phyloP scores from a whole-genome alignment of 352 stramenopile genomes.

The Aphanomyces astaci region DNA sequence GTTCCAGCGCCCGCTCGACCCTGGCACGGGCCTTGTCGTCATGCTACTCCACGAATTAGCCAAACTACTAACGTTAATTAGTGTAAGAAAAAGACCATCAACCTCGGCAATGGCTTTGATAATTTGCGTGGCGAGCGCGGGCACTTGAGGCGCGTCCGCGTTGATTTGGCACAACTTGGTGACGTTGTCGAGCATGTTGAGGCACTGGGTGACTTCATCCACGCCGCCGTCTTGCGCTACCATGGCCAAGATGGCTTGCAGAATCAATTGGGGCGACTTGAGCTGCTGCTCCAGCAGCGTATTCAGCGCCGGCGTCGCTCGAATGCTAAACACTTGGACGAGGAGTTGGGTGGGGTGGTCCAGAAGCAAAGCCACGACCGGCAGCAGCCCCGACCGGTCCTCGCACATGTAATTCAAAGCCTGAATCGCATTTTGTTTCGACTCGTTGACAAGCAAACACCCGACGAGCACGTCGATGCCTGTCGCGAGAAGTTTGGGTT shows the following conservation, averaged over 20 bases:
- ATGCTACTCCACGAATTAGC: not conserved
- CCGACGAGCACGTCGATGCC: conserved; percentile 53
- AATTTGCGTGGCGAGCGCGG: not conserved
- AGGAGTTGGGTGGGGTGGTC: conserved; percentile 6
- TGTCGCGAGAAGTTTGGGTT: conserved; percentile 56
- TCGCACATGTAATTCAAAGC: conserved; percentile 63
- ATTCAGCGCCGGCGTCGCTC: conserved; percentile 1
- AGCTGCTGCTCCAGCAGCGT: conserved; percentile 11
- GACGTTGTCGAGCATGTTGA: conserved; percentile 14
- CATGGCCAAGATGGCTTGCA: not conserved
- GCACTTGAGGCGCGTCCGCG: not conserved
- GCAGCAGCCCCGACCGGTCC: not conserved
- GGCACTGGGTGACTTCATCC: not conserved
- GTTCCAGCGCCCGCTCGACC: conserved; percentile 4
- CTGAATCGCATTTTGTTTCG: conserved; percentile 48
- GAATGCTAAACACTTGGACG: conserved; percentile 6
- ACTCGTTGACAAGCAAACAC: conserved; percentile 37
- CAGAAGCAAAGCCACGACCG: conserved; percentile 13
- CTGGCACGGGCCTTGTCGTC: not conserved
- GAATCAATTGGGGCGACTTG: not conserved
- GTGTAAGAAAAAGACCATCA: too few relatives aligned
- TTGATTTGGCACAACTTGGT: not conserved
- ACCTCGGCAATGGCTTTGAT: not conserved
- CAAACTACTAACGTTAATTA: not conserved
- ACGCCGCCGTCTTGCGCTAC: not conserved